Evolutionary conservation across 2,329 filamentous ascomycete genomes (phyloP), one percentile per base, ranked within the genome.

Genomic region (Curvularia sp.): DNA sequence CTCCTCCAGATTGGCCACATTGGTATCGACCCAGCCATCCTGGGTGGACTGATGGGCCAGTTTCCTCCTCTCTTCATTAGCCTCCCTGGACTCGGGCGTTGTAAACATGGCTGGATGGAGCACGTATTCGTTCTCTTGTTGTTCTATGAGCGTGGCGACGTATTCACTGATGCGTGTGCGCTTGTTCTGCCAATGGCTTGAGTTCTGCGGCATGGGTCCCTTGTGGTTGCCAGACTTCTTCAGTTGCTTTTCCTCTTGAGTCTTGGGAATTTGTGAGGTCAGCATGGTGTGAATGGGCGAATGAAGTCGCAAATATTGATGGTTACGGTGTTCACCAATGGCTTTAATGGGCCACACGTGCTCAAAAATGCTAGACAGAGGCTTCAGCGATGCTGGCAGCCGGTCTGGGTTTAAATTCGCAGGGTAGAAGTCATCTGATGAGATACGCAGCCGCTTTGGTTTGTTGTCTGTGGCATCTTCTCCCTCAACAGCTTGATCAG

Each of bases 261-360:
- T 79, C 71, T 90, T 92, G 6, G 90, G 86, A 2, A 89, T 77
- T 5, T 91, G 88, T 0, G 90, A 87, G 4, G 89, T 90, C 63
- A 98, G 84, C 80, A 98, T 93, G 1, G 92, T 88, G 62, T 91
- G 87, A 33, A 98, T 80, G 2, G 95, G 93, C 4, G 95, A 98
- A 77, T 96, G 90, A 72, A 99, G 86, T 72, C 88, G 67, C 90
- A 66, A 86, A 86, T 70, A 89, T 86, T 72, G 68, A 38, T 70
- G 67, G 48, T 64, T 67, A 73, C 88, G 91, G 65, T 92, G 89
- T 74, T 98, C 94, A 4, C 93, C 95, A 2, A 92, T 91, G 0
- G 92, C 90, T 73, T 88, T 90, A 57, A 97, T 86, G 9, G 93
- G 94, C 93, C 95, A 97, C 39, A 97, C 80, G 69, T 95, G 89